Evolutionary conservation across 2,329 filamentous ascomycete species (phyloP).

Genomic region (Massarina eburnea): DNA sequence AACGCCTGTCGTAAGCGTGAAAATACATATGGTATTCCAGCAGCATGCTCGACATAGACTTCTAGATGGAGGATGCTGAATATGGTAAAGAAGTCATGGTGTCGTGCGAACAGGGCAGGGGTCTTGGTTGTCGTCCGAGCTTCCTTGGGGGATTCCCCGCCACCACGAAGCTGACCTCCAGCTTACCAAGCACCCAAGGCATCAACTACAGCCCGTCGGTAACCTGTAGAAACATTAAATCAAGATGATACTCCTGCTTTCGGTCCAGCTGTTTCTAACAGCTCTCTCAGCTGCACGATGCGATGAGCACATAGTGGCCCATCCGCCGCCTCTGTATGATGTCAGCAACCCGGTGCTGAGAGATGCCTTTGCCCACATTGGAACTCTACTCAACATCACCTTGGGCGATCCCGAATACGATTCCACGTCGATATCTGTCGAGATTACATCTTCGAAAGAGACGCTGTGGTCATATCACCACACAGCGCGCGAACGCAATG

Average conservation of each 20-base stretch:
- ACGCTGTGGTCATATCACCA: slow-evolving; percentile 44
- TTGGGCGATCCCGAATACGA: slow-evolving; percentile 33
- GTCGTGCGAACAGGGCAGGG: background rate
- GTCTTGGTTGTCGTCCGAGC: background rate
- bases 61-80: background rate
- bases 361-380: slow-evolving; percentile 34
- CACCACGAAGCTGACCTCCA: background rate
- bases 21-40: background rate
- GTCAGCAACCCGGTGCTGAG: slow-evolving; percentile 27
- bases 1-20: no score
- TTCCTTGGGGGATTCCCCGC: background rate
- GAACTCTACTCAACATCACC: slow-evolving; percentile 22
- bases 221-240: no score
- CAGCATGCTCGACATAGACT: background rate
- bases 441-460: slow-evolving; percentile 42
- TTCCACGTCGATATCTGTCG: slow-evolving; percentile 44
- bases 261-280: background rate
- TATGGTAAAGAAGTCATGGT: background rate
- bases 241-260: background rate
- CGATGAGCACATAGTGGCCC: slow-evolving; percentile 42
- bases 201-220: no score
- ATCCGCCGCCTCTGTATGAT: slow-evolving; percentile 40
- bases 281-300: slow-evolving; percentile 26
- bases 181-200: no score
- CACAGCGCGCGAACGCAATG: slow-evolving; percentile 41